Evolutionary conservation across 163 green algal genomes (phyloP).

Genomic region (Scenedesmus sp.): DNA sequence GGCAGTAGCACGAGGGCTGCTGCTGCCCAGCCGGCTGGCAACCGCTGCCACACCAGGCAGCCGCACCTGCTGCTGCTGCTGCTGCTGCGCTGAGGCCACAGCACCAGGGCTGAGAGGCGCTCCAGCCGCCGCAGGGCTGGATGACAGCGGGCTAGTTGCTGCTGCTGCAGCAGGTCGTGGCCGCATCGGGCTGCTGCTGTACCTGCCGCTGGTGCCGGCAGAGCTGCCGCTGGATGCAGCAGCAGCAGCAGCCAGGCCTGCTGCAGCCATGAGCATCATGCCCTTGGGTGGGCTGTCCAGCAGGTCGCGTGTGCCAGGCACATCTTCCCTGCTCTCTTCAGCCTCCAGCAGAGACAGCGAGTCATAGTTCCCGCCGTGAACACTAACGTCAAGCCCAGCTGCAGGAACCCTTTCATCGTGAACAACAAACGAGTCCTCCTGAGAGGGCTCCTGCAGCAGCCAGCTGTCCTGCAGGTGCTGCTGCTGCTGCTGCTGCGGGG

Average conservation of each 20-base stretch:
- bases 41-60: conserved; percentile 3
- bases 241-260: background rate
- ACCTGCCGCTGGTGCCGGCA: background rate
- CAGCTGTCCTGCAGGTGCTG: background rate
- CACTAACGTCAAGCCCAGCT: background rate
- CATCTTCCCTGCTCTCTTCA: conserved; percentile 27
- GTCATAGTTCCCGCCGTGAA: background rate
- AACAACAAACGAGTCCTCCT: background rate
- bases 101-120: background rate
- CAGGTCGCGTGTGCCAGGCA: background rate
- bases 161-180: background rate
- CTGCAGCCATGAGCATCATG: background rate
- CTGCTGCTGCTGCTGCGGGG: background rate
- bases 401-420: background rate
- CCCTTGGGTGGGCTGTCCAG: background rate
- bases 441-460: background rate
- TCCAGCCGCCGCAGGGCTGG: background rate
- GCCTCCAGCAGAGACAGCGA: background rate
- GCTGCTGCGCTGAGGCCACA: background rate
- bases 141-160: background rate
- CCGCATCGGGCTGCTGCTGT: background rate
- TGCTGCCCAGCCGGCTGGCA: background rate
- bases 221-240: background rate
- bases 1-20: background rate
- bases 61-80: background rate